Evolutionary conservation across 1,139 yeast genomes (phyloP), one percentile per base, ranked within the genome.

Genomic region (Arxiozyma slooffiae): DNA sequence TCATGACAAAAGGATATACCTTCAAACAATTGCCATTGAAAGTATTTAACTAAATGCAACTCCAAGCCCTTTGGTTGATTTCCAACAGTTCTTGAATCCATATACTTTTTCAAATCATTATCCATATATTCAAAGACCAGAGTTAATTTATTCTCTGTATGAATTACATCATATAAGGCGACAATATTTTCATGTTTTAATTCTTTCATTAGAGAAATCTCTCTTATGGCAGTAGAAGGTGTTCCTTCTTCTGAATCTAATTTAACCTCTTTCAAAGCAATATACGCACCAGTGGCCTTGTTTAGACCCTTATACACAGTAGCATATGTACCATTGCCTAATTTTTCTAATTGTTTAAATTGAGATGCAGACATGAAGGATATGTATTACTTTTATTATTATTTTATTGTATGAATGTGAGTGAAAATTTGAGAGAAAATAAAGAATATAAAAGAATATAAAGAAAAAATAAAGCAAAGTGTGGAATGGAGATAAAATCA

Each of bases 271-370:
- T 92, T 92, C 60, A 92, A 73, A 0, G 98, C 98, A 23, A 92
- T 98, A 49, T 88, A 76, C 36, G 92, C 89, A 6, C 97, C 97
- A 0, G 96, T 85, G 52, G 88, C 79, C 50, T 95, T 79, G 68
- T 92, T 92, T 54, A 96, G 77, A 11, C 97, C 98, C 63, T 90
- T 92, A 72, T 92, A 92, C 26, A 92, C 98, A 7, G 97, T 92
- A 51, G 98, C 98, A 73, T 92, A 92, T 1, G 98, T 92, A 53
- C 98, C 98, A 69, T 90, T 97, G 42, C 97, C 97, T 52, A 90
- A 77, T 71, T 90, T 90, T 70, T 90, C 97, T 56, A 92, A 80
- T 50, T 67, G 70, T 49, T 66, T 67, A 47, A 66, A 67, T 44
- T 53, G 56, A 26, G 64, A 60, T 17, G 64, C 58, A 30, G 62